A percentile compares a stretch with the other conserved stretches of the same genome.
Evolutionary conservation across 176 grass and related monocot species (phyloP).

Genomic region (Eragrostis curvula): DNA sequence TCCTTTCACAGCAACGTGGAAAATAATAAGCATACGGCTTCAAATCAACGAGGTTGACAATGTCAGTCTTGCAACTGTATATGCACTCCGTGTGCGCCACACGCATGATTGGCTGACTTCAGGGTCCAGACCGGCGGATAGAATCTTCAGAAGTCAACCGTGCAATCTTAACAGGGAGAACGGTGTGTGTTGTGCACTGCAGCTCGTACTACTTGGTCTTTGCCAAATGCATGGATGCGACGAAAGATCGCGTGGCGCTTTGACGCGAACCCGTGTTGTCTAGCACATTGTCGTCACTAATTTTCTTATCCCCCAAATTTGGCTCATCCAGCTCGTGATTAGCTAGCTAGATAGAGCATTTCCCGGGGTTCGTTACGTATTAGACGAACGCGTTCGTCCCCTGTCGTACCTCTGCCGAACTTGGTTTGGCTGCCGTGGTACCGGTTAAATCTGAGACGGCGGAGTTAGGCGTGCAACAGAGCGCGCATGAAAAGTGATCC

Average conservation of each 20-base stretch:
- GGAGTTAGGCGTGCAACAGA: neutral
- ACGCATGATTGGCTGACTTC: conserved; percentile 12
- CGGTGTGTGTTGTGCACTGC: neutral
- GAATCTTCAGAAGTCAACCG: conserved; percentile 3
- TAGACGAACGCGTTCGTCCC: too few relatives aligned
- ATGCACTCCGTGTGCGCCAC: too few relatives aligned
- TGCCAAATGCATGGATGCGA: neutral
- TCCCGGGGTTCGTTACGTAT: neutral
- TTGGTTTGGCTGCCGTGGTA: neutral
- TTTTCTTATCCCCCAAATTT: neutral
- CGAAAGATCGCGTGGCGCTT: neutral
- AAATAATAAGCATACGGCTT: neutral
- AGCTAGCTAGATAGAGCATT: neutral
- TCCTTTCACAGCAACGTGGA: conserved; percentile 11
- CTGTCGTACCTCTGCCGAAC: neutral
- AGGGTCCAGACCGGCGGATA: neutral
- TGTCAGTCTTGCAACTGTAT: neutral
- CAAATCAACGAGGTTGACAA: neutral
- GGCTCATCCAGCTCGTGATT: neutral
- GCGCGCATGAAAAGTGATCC: neutral
- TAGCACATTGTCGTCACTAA: neutral
- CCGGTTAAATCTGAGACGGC: neutral
- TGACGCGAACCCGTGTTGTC: neutral
- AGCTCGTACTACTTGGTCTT: neutral
- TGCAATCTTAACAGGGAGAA: neutral